Base-by-base conservation (phyloP, 139 green algal genomes). In the Picochlorum sp. region DNA sequence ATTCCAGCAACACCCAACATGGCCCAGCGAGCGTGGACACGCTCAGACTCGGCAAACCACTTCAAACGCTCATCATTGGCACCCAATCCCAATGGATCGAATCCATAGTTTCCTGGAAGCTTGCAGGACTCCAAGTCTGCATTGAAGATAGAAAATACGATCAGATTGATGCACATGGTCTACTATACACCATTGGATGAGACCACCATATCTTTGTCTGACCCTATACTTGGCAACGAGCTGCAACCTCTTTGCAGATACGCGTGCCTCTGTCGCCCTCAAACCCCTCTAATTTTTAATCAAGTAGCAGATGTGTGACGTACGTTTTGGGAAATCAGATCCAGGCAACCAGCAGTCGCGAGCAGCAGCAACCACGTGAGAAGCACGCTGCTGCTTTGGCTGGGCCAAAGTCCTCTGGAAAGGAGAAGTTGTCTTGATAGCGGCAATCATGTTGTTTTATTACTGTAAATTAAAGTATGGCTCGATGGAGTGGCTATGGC, bases 1-100 rank as follows among this genome's bases (percentile, higher is more conserved):
- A 96, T 90, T 47, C 90, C 90, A 6, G 88, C 88, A 30, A 90
- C 85, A 28, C 74, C 90, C 16, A 92, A 71, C 90, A 96, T 96
- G 30, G 90, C 90, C 87, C 87, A 97, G 63, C 90, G 85, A 34
- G 60, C 60, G 69, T 96, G 89, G 68, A 90, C 78, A 37, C 77
- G 74, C 74, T 87, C 82, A 26, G 65, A 63, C 77, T 87, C 79
- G 14, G 61, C 59, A 57, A 82, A 87, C 72, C 71, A 89, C 57
- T 64, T 76, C 34, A 89, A 71, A 14, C 18, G 26, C 58, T 88
- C 79, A 4, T 63, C 28, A 65, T 90, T 77, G 20, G 75, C 66
- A 30, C 86, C 86, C 60, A 92, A 79, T 62, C 74, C 74, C 55
- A 92, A 72, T 41, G 86, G 86, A 77, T 92, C 47, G 45, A 49